Conservation (phyloP, 805 yeast species). For the Cyberlindnera saturnus region DNA sequence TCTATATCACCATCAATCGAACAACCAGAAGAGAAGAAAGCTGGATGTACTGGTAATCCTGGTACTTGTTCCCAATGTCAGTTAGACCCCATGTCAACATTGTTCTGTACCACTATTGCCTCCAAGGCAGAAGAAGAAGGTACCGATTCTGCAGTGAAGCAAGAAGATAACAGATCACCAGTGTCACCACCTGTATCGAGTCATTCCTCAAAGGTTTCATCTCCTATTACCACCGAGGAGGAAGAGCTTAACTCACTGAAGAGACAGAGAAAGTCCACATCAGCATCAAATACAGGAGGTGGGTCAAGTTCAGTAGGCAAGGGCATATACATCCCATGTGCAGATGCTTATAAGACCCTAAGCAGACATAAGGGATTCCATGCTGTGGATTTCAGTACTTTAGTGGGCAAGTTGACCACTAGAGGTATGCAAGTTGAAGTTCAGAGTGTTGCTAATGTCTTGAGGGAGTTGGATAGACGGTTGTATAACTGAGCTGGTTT, state of each 20-base stretch:
- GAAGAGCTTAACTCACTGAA: slow-evolving; percentile 22
- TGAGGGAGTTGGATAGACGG: slow-evolving; percentile 69
- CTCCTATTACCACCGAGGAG: slow-evolving; percentile 18
- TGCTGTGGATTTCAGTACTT: slow-evolving; percentile 63
- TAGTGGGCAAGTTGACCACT: slow-evolving; percentile 71
- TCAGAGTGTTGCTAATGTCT: slow-evolving; percentile 79
- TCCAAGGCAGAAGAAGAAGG: slow-evolving; percentile 28
- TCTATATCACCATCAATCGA: neutral
- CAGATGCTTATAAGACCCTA: slow-evolving; percentile 84
- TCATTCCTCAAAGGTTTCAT: slow-evolving; percentile 23
- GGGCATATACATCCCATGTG: slow-evolving; percentile 72
- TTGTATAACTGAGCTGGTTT: slow-evolving; percentile 12
- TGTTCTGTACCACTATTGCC: slow-evolving; percentile 84
- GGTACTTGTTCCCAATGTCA: slow-evolving; percentile 84
- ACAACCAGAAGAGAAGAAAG: slow-evolving; percentile 6
- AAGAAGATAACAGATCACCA: slow-evolving; percentile 19
- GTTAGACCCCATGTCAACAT: slow-evolving; percentile 78
- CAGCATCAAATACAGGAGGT: slow-evolving; percentile 5
- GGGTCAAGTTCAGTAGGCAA: slow-evolving; percentile 9
- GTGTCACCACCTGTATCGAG: slow-evolving; percentile 24
- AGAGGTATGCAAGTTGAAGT: slow-evolving; percentile 89
- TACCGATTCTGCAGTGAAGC: neutral
- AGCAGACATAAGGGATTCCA: slow-evolving; percentile 76
- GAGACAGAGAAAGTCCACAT: slow-evolving; percentile 5
- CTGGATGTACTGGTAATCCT: slow-evolving; percentile 79